Base-by-base conservation (phyloP, 805 yeast genomes). In the Ogataea angusta region DNA sequence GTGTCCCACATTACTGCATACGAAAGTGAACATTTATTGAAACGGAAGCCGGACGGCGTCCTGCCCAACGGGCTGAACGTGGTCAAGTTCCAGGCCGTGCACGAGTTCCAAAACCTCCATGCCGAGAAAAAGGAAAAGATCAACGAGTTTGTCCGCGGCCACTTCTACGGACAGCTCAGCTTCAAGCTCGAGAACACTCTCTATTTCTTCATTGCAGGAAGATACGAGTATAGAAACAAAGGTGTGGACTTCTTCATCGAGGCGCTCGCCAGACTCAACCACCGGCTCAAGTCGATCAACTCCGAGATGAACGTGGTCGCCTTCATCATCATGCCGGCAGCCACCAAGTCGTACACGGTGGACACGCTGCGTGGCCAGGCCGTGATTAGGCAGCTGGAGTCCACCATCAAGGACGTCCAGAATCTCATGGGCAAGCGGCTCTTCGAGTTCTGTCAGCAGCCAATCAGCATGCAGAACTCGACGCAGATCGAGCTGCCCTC, bases 1-100 rank as follows among this genome's bases (percentile, higher is more conserved):
- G 99, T 91, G 9, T 87, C 96, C 9, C 95, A 91, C 59, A 93
- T 91, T 54, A 91, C 99, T n/a, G 98, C 98, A 2, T 85, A 79
- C 59, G 99, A 91, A 65, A 72, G 91, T 6, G 98, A 91, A 67
- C 95, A 90, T 63, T 71, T 91, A 63, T 73, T 91, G 52, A 93
- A 91, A 59, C 77, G 99, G 49, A 90, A 91, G 64, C 99, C 99
- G 1, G 99, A 91, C 60, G 99, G 99, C 3, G 97, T 91, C 16
- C 75, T 93, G 59, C 99, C 99, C 40, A 91, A 91, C 61, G 99
- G 99, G 17, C 73, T 91, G 48, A 91, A 91, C 60, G 98, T 91
- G 39, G 88, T 90, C 48, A 91, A 91, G 68, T 91, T 91, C 67
- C 91, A 86, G 57, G 98, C 98, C 1, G 95, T 91, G 52, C 99